Conservation (phyloP, 2,329 filamentous ascomycete species). For the Moelleriella libera region DNA sequence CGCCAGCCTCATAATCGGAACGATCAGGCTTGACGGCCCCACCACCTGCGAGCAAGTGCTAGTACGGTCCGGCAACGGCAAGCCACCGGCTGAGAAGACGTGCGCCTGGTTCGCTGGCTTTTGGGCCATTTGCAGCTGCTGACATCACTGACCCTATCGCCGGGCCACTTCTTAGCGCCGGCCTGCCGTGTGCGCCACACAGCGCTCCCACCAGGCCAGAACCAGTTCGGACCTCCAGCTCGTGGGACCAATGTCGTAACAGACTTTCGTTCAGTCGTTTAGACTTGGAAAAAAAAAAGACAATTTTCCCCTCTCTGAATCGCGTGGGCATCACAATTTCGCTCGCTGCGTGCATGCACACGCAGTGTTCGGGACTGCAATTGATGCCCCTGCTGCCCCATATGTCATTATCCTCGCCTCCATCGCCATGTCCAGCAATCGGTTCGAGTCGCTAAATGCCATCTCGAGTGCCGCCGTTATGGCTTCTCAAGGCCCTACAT, state of each 20-base stretch:
- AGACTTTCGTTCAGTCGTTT: too few species aligned
- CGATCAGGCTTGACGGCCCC: too few species aligned
- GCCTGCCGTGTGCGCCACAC: not conserved
- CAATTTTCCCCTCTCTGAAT: too few species aligned
- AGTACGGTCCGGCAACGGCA: too few species aligned
- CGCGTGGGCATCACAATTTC: too few species aligned
- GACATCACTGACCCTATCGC: not conserved
- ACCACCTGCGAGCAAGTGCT: too few species aligned
- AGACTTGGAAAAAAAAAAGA: too few species aligned
- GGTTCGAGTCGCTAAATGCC: conserved; percentile 13
- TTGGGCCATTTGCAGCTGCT: not conserved
- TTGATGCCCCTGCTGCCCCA: not conserved
- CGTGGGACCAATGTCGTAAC: too few species aligned
- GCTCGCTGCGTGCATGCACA: not conserved
- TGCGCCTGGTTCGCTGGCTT: not conserved
- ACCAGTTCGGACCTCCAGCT: not conserved
- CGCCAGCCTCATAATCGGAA: too few species aligned
- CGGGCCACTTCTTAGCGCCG: not conserved
- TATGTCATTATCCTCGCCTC: not conserved
- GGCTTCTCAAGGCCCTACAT: conserved; percentile 1
- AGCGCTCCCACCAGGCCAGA: not conserved
- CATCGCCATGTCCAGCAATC: conserved; percentile 17
- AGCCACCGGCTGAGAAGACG: too few species aligned
- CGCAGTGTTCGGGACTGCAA: too few species aligned
- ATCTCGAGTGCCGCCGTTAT: conserved; percentile 3